These are phyloP conservation scores for Heterobasidion occidentale DNA, from an alignment of 1,284 basidiomycete genomes.

Conservation along the genomic window DNA sequence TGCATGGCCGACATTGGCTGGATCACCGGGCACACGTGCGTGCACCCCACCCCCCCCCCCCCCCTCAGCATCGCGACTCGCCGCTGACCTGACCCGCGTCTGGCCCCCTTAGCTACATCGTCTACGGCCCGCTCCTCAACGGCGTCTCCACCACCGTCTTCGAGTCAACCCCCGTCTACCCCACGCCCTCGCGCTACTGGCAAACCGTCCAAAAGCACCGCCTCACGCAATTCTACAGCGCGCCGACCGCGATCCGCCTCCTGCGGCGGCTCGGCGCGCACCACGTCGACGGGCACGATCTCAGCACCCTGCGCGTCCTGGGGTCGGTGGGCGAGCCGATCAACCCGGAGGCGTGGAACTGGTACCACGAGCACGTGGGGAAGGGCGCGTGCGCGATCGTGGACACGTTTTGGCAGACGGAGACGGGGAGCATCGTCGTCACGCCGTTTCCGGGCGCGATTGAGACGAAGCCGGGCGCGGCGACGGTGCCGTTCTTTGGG, in stretches of 20 bases:
- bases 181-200: slow-evolving; percentile 95
- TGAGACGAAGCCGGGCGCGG: slow-evolving; percentile 92
- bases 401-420: slow-evolving; percentile 97
- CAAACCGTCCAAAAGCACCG: slow-evolving; percentile 90
- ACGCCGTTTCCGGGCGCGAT: slow-evolving; percentile 95
- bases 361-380: slow-evolving; percentile 96
- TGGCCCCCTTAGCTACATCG: slow-evolving; percentile 92
- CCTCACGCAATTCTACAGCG: slow-evolving; percentile 92
- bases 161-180: slow-evolving; percentile 96
- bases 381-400: slow-evolving; percentile 88
- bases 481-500: slow-evolving; percentile 97
- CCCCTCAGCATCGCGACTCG: too few species aligned
- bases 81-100: too few species aligned
- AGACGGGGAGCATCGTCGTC: slow-evolving; percentile 93
- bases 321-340: slow-evolving; percentile 97
- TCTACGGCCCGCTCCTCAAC: slow-evolving; percentile 91
- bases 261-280: slow-evolving; percentile 85
- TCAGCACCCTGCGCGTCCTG: slow-evolving; percentile 79
- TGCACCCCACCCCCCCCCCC: too few species aligned
- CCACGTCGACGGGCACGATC: slow-evolving; percentile 81
- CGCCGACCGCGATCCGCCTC: slow-evolving; percentile 90
- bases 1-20: slow-evolving; percentile 99
- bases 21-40: slow-evolving; percentile 95
- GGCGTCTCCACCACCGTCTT: slow-evolving; percentile 93
- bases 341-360: slow-evolving; percentile 99